A percentile compares a stretch with the other conserved stretches of the same genome.
These are phyloP conservation scores for Persicaria maculosa DNA, from an alignment of 148 eudicot genomes.

Conservation along the genomic window DNA sequence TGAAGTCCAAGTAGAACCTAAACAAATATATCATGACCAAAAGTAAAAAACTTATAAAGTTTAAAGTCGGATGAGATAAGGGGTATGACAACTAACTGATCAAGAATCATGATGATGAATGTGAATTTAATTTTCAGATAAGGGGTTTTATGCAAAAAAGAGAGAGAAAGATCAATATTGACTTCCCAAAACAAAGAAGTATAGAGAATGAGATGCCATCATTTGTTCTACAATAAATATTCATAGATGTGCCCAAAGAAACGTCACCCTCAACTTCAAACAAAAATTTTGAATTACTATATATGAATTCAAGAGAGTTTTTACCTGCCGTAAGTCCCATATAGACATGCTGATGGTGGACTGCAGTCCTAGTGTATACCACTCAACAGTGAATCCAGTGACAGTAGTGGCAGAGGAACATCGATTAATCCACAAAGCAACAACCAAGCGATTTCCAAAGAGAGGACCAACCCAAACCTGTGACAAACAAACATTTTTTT, in stretches of 20 bases:
- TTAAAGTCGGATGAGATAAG: neutral
- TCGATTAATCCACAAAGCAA: too few species aligned
- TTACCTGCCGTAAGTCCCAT: too few species aligned
- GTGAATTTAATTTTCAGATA: neutral
- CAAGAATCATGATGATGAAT: neutral
- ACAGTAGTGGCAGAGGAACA: too few species aligned
- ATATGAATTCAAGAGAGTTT: too few species aligned
- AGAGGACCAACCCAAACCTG: too few species aligned
- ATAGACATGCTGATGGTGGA: too few species aligned
- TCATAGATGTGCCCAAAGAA: neutral
- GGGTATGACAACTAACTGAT: neutral
- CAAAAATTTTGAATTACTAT: neutral
- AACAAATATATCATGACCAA: neutral
- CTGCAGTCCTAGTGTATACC: too few species aligned
- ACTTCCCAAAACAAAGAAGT: neutral
- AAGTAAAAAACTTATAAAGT: neutral
- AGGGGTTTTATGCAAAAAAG: neutral
- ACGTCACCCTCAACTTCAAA: conserved; percentile 70
- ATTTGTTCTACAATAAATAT: too few species aligned
- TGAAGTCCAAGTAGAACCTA: neutral
- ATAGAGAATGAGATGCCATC: neutral
- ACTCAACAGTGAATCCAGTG: too few species aligned
- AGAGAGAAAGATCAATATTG: neutral
- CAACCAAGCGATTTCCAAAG: too few species aligned
- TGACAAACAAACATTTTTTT: too few species aligned